Conservation (phyloP, 108 stramenopile genomes). For the Bacterosira constricta region DNA sequence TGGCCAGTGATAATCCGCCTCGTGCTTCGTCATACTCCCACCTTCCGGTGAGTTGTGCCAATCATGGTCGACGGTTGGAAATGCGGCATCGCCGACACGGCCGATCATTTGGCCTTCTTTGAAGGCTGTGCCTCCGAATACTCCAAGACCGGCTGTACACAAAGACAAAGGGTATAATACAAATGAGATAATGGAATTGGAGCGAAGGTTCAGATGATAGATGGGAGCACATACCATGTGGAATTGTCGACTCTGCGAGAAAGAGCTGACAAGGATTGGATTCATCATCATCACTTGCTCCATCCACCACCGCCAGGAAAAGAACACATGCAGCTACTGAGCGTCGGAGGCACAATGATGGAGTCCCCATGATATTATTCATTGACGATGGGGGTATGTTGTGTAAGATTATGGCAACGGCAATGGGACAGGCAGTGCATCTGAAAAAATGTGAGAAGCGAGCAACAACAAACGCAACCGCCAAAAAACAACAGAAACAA, state of each 20-base stretch:
- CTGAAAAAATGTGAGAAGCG: no score
- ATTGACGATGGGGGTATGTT: no score
- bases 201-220: neutral
- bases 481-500: no score
- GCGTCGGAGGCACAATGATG: no score
- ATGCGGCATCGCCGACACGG: slow-evolving; percentile 48
- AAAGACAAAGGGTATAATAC: neutral
- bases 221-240: slow-evolving; percentile 11
- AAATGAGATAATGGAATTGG: neutral
- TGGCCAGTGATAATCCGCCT: slow-evolving; percentile 54
- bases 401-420: no score
- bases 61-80: slow-evolving; percentile 47
- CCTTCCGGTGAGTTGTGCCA: slow-evolving; percentile 41
- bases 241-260: slow-evolving; percentile 50
- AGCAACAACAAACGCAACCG: no score
- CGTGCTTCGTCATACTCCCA: no score
- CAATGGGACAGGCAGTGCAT: no score
- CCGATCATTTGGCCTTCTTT: slow-evolving; percentile 27
- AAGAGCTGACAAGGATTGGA: slow-evolving; percentile 37
- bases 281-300: slow-evolving; percentile 6
- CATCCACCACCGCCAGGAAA: no score
- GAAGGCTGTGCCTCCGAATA: slow-evolving; percentile 40
- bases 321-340: no score
- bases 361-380: no score
- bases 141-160: slow-evolving; percentile 30